Conservation (phyloP, 257 asterid species). For the Ilex aquifolium region DNA sequence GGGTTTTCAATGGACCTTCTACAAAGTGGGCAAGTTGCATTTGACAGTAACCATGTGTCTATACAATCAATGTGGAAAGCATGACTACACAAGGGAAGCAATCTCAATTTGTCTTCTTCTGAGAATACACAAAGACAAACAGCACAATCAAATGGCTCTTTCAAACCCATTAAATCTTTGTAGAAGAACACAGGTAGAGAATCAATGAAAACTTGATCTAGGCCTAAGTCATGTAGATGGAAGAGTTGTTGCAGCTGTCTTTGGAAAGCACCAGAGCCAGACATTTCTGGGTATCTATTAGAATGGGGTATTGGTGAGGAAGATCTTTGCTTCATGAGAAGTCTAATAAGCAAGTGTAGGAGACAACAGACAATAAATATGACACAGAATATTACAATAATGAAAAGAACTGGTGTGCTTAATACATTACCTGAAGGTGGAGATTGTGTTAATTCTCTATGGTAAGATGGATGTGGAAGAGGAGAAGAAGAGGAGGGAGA, state of each 20-base stretch:
- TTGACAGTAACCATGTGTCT: constrained; percentile 83
- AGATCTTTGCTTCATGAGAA: constrained; percentile 41
- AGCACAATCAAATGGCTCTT: constrained; percentile 89
- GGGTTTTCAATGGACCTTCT: constrained; percentile 77
- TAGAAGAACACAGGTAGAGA: constrained; percentile 75
- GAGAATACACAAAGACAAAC: constrained; percentile 83
- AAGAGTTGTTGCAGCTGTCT: constrained; percentile 84
- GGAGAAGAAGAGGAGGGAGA: not conserved
- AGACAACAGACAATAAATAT: constrained; percentile 56
- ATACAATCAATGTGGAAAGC: constrained; percentile 90
- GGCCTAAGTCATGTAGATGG: constrained; percentile 74
- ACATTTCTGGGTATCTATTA: constrained; percentile 30
- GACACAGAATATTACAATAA: constrained; percentile 46
- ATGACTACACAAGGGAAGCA: constrained; percentile 80
- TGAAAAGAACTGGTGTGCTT: constrained; percentile 55
- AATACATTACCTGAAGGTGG: constrained; percentile 55
- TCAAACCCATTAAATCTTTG: constrained; percentile 59
- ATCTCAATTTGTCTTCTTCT: constrained; percentile 55
- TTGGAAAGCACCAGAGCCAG: constrained; percentile 56
- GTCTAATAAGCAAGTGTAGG: constrained; percentile 52
- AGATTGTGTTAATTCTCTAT: constrained; percentile 1
- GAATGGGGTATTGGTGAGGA: constrained; percentile 25
- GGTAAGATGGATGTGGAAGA: constrained; percentile 2
- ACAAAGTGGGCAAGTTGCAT: constrained; percentile 85
- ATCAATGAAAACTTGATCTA: constrained; percentile 76